Evolutionary conservation across 2,329 filamentous ascomycete genomes (phyloP), one percentile per base, ranked within the genome.

Genomic region (Orbilia ellipsospora): DNA sequence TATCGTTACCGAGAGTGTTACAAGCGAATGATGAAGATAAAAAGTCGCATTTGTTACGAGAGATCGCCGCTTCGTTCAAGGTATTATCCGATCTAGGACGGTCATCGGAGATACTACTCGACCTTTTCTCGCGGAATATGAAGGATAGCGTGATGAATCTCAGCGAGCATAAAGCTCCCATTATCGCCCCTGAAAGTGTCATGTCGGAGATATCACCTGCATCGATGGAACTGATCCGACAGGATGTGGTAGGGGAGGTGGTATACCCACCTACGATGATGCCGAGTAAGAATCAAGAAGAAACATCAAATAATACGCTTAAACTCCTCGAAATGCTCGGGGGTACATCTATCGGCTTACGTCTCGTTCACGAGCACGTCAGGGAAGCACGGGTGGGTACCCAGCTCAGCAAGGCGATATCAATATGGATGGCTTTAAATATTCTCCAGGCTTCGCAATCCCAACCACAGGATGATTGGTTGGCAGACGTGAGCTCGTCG

Each of bases 1-100:
- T 88, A 1, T 90, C 92, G 48, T 86, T 99, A 16, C 90, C 94
- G 4, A 88, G 93, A 15, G 83, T 92, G 13, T 94, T 97, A 89
- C 92, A 94, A 81, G 88, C 89, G 7, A 90, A 89, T 78, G 93
- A 98, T 79, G 93, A 97, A 78, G 85, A 86, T n/a, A 85, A 87
- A 28, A 96, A 96, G 81, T 86, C 89, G 76, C 86, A 87, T 66
- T 89, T 90, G 1, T 87, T 98, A 26, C 86, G 87, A 28, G 92
- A 94, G 77, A 86, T 99, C n/a, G 88, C 90, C 13, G 90, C 89
- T 56, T 89, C 91, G 0, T 89, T 92, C 62, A 85, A 87, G 31
- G 81, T 94, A 6, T 83, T 95, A 18, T 87, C 86, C 16, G 84
- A 86, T 3, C 84, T 92, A 16, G 87, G 88, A 3, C 85, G 90